Evolutionary conservation across 306 rosid genomes (phyloP), one percentile per base, ranked within the genome.

Genomic region (Cucumis cinereus): DNA sequence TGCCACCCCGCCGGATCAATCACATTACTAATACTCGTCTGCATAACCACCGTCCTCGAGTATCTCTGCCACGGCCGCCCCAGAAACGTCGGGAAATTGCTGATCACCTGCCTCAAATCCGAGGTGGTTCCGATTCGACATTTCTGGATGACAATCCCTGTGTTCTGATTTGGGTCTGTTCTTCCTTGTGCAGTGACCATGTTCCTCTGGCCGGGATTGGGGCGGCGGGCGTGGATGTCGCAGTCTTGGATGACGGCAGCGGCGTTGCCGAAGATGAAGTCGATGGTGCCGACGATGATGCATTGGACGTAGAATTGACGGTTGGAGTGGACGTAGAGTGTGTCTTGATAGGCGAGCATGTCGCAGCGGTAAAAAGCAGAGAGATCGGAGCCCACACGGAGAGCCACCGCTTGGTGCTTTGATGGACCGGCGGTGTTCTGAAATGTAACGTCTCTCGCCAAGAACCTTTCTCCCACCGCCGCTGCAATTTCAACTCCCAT

Each of bases 21-120:
- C 35, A 90, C 88, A 52, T 94, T 83, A 30, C 86, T 79, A 1
- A 94, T 91, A 0, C 33, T 24, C 0, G 86, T 66, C 8, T 90
- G 90, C 90, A 94, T 85, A 4, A 91, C 40, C 72, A 94, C 95
- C 5, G 98, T 94, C 64, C 97, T 89, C 0, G 97, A 91, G 53
- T 94, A 94, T 20, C 79, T 84, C 86, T 94, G 90, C 98, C 98
- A 94, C 2, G 98, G 98, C 76, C 98, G 78, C 0, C 98, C 98
- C 1, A 94, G 87, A 36, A 81, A 94, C 0, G 98, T 87, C 1
- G 87, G 86, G 81, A 94, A 88, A 58, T 61, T 81, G 1, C 75
- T 38, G 53, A 85, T 74, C 8, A 87, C 86, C 2, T 82, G 6
- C 26, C 8, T 47, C 69, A 94, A 73, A 54, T 94, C 97, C 20